These are phyloP conservation scores for Escovopsis weberi DNA, from an alignment of 2,329 filamentous ascomycete species.

Conservation along the genomic window DNA sequence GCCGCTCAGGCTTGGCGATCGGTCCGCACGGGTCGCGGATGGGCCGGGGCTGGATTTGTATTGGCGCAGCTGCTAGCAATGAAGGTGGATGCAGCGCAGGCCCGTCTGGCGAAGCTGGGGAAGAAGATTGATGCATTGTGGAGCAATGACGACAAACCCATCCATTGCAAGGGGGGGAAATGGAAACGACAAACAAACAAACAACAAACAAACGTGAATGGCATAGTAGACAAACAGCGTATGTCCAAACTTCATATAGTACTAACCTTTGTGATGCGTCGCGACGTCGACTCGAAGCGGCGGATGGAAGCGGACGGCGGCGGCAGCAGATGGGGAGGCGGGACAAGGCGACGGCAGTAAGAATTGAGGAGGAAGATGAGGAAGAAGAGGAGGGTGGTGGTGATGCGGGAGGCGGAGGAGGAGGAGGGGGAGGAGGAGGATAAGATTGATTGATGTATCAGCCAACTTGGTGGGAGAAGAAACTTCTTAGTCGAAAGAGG, in stretches of 20 bases:
- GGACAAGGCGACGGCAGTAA: no score
- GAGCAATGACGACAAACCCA: no score
- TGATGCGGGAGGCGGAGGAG: not conserved
- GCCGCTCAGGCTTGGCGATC: not conserved
- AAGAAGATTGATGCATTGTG: no score
- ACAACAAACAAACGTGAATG: not conserved
- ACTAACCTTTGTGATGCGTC: no score
- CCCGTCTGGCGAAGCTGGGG: no score
- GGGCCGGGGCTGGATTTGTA: not conserved
- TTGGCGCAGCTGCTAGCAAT: not conserved
- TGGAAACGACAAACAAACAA: no score
- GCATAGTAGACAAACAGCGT: not conserved
- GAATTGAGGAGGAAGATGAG: not conserved
- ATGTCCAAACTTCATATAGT: no score
- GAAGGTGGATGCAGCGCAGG: not conserved
- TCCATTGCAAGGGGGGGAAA: no score
- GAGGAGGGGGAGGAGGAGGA: conserved; percentile 1
- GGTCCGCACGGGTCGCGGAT: conserved; percentile 1
- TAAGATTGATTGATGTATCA: not conserved
- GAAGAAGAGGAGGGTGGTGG: not conserved
- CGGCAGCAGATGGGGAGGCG: no score
- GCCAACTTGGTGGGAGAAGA: not conserved
- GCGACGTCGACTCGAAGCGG: not conserved
- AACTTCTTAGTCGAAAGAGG: not conserved
- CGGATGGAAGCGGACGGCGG: not conserved